A percentile compares a stretch with the other conserved stretches of the same genome.
Evolutionary conservation across 1,284 basidiomycete genomes (phyloP).

Genomic region (Pulveroboletus ridleyi): DNA sequence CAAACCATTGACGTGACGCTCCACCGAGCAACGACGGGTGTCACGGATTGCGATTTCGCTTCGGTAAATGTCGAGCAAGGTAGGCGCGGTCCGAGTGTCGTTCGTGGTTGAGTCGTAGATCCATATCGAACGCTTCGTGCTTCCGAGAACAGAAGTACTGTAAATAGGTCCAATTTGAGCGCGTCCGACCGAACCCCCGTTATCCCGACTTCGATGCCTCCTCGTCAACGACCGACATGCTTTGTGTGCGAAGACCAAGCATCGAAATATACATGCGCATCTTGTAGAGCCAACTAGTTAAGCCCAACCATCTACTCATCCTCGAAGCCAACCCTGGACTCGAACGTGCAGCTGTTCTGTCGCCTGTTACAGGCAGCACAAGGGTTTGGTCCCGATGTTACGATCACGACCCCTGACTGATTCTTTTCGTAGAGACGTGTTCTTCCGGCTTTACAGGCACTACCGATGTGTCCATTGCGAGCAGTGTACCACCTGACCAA

Average conservation of each 20-base stretch:
- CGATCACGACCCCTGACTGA: no score
- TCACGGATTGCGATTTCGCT: no score
- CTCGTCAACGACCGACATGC: conserved; percentile 38
- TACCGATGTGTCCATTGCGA: not conserved
- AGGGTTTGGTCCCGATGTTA: conserved; percentile 45
- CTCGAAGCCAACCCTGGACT: not conserved
- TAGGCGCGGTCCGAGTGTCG: no score
- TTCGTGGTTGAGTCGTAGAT: no score
- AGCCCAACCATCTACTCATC: conserved; percentile 25
- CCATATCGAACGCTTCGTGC: no score
- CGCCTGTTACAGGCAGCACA: conserved; percentile 65
- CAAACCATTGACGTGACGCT: no score
- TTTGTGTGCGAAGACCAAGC: conserved; percentile 53
- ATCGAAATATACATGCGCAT: conserved; percentile 66
- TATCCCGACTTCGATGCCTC: no score
- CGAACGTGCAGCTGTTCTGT: conserved; percentile 59
- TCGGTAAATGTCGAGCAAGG: no score
- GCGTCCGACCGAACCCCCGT: no score
- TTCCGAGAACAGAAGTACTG: no score
- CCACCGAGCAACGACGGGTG: no score
- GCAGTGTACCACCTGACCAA: not conserved
- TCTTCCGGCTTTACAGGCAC: not conserved
- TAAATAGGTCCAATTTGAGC: no score
- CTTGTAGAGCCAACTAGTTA: conserved; percentile 60
- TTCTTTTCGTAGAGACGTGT: conserved; percentile 16